These are phyloP conservation scores for Aureobasidium musti DNA, from an alignment of 2,329 filamentous ascomycete genomes.

Conservation along the genomic window DNA sequence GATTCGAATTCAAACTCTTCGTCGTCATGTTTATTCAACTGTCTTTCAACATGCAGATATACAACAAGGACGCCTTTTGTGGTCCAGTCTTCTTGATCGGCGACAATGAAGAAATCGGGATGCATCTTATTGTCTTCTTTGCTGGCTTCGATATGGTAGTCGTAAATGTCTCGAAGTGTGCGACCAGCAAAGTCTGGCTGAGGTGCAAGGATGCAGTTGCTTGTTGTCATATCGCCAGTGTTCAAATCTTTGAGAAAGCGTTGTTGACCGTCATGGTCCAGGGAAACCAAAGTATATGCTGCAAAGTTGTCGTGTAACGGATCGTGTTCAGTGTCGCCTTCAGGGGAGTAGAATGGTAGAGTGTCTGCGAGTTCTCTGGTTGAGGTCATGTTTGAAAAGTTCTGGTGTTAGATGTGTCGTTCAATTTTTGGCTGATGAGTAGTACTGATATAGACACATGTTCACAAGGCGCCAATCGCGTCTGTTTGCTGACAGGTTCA, in stretches of 20 bases:
- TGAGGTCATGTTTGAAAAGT: background rate
- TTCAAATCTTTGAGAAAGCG: background rate
- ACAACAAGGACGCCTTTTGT: background rate
- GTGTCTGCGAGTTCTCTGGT: constrained; percentile 7
- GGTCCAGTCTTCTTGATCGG: background rate
- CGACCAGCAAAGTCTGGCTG: constrained; percentile 7
- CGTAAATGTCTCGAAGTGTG: constrained; percentile 11
- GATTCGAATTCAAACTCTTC: background rate
- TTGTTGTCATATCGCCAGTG: constrained; percentile 2
- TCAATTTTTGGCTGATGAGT: background rate
- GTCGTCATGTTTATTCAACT: background rate
- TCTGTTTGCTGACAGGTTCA: background rate
- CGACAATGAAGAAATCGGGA: constrained; percentile 12
- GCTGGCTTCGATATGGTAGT: constrained; percentile 1
- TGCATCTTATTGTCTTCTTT: constrained; percentile 4
- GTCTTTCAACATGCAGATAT: background rate
- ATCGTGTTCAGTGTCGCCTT: background rate
- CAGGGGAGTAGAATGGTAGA: background rate
- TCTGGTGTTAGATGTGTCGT: background rate
- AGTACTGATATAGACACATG: background rate
- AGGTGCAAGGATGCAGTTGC: background rate
- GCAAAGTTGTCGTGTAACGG: background rate
- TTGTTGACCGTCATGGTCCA: background rate
- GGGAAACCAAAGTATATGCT: background rate
- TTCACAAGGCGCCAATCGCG: background rate